Conservation (phyloP, 2,329 filamentous ascomycete genomes). For the Hymenoscyphus scutula region DNA sequence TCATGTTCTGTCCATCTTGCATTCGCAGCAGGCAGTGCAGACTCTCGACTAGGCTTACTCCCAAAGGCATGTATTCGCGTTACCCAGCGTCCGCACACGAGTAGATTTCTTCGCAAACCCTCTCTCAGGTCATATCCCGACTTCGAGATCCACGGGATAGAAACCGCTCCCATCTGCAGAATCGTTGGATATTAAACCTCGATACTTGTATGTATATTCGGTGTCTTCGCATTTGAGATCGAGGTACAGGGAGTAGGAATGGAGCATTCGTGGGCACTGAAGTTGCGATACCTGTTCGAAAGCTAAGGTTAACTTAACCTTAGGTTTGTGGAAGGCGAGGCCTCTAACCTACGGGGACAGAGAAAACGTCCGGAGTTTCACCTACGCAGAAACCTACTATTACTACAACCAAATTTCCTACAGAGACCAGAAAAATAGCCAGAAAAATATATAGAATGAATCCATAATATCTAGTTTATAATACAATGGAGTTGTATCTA, state of each 20-base stretch:
- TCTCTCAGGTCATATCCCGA: background rate
- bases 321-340: too few relatives aligned
- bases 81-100: background rate
- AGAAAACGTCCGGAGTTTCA: too few relatives aligned
- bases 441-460: too few relatives aligned
- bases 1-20: background rate
- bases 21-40: background rate
- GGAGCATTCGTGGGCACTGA: background rate
- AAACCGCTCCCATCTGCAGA: background rate
- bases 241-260: background rate
- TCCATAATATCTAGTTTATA: too few relatives aligned
- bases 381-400: too few relatives aligned
- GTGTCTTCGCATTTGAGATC: background rate
- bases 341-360: too few relatives aligned
- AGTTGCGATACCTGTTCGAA: background rate
- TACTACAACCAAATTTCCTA: too few relatives aligned
- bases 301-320: too few relatives aligned
- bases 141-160: background rate
- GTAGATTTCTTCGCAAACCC: background rate
- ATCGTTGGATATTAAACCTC: background rate
- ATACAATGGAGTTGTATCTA: too few relatives aligned
- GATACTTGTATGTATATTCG: background rate
- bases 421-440: too few relatives aligned
- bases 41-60: background rate
- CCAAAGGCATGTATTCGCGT: background rate